Percentiles rank a stretch among this genome's conserved stretches.
phyloP scores from a whole-genome alignment of 305 asterid genomes.

The Solanum hybrid region DNA sequence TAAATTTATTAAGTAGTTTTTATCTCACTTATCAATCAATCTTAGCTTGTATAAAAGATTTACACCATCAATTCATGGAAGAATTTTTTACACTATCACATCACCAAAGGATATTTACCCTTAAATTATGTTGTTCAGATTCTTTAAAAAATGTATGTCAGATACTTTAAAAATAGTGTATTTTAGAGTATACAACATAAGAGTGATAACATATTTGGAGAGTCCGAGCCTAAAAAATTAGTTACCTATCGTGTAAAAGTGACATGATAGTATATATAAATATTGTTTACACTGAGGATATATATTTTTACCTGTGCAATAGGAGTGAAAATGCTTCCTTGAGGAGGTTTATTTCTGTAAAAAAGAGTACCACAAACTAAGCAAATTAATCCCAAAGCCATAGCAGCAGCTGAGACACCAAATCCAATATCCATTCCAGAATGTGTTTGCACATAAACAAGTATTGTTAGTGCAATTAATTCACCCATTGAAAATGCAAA shows the following conservation, averaged over 20 bases:
- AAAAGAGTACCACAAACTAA: constrained; percentile 46
- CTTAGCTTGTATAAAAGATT: not conserved
- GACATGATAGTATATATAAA: not conserved
- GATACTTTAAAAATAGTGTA: not conserved
- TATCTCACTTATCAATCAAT: not conserved
- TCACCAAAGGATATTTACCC: not conserved
- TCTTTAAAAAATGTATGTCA: too few relatives aligned
- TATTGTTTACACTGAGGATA: not conserved
- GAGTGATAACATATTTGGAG: too few relatives aligned
- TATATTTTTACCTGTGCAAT: constrained; percentile 51
- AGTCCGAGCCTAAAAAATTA: not conserved
- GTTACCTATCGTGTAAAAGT: not conserved
- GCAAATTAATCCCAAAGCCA: constrained; percentile 71
- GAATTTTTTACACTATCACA: not conserved
- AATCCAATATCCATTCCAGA: constrained; percentile 95
- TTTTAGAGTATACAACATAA: not conserved
- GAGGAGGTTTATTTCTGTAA: constrained; percentile 75
- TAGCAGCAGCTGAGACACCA: constrained; percentile 78
- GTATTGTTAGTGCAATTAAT: constrained; percentile 64
- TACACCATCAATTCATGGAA: not conserved
- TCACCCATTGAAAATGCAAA: constrained; percentile 89
- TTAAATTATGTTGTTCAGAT: too few relatives aligned
- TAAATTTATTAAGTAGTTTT: not conserved
- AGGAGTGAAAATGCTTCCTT: constrained; percentile 68
- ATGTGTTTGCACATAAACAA: constrained; percentile 86